A percentile compares a stretch with the other conserved stretches of the same genome.
Evolutionary conservation across 2,329 filamentous ascomycete genomes (phyloP).

Genomic region (Hypomyces rosellus): DNA sequence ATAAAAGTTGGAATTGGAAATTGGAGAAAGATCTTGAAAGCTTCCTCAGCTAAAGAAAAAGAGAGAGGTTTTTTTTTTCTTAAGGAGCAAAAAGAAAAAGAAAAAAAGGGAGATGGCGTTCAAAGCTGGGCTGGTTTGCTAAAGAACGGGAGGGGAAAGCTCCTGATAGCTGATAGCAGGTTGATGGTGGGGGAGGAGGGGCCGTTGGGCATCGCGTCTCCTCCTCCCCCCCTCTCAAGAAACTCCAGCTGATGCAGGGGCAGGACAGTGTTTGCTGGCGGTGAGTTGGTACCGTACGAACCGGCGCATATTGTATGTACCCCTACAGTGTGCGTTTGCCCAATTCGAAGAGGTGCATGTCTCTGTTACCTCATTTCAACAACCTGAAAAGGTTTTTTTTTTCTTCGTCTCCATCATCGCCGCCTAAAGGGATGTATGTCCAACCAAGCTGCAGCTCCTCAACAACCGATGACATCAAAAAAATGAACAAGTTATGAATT

Average conservation of each 20-base stretch:
- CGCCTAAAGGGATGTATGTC: background rate
- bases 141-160: conserved; percentile 18
- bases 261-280: conserved; percentile 6
- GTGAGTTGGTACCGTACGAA: conserved; percentile 17
- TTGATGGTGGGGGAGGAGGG: conserved; percentile 14
- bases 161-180: conserved; percentile 19
- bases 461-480: conserved; percentile 6
- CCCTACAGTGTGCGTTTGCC: background rate
- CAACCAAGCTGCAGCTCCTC: conserved; percentile 6
- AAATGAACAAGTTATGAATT: background rate
- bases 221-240: no score
- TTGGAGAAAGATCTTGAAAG: background rate
- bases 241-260: conserved; percentile 21
- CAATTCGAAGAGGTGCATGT: conserved; percentile 4
- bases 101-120: background rate
- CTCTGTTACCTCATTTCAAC: conserved; percentile 2
- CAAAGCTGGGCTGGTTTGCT: conserved; percentile 3
- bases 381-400: background rate
- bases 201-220: conserved; percentile 19
- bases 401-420: background rate
- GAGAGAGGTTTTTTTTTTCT: background rate
- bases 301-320: fast-evolving
- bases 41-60: background rate
- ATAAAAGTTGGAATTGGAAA: background rate
- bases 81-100: background rate